Percentiles rank a stretch among this genome's conserved stretches.
phyloP scores from a whole-genome alignment of 202 grass and related monocot genomes.

The Elaeis oleifera region DNA sequence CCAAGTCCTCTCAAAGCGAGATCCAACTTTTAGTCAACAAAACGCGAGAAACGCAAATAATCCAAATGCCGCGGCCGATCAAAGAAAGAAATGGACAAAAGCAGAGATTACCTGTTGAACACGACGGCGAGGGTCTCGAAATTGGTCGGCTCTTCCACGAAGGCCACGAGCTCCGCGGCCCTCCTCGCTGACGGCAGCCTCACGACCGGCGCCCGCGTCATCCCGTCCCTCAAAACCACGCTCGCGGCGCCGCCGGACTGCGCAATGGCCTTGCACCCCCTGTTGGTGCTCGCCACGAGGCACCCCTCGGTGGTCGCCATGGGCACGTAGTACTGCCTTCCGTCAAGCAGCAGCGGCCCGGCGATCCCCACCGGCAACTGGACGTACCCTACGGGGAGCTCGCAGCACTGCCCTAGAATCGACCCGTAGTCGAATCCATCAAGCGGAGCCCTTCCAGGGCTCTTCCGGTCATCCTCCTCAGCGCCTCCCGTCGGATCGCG shows the following conservation, averaged over 20 bases:
- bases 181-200: slow-evolving; percentile 45
- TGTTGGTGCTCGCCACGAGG: slow-evolving; percentile 71
- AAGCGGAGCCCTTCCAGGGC: slow-evolving; percentile 47
- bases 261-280: slow-evolving; percentile 77
- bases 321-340: slow-evolving; percentile 43
- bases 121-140: slow-evolving; percentile 52
- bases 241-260: slow-evolving; percentile 57
- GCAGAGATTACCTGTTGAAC: slow-evolving; percentile 51
- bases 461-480: slow-evolving; percentile 56
- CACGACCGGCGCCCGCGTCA: slow-evolving; percentile 62
- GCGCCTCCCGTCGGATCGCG: slow-evolving; percentile 53
- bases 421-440: slow-evolving; percentile 67
- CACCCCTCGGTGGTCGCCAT: slow-evolving; percentile 93
- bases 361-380: slow-evolving; percentile 74
- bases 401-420: slow-evolving; percentile 73
- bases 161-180: slow-evolving; percentile 58
- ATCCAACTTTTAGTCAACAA: too few relatives aligned
- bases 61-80: too few relatives aligned
- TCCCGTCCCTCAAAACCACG: slow-evolving; percentile 59
- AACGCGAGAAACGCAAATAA: too few relatives aligned
- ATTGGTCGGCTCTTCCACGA: slow-evolving; percentile 44
- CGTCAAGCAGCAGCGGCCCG: slow-evolving; percentile 60
- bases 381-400: slow-evolving; percentile 73
- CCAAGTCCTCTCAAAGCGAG: too few relatives aligned
- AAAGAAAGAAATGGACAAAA: too few relatives aligned